A percentile compares a stretch with the other conserved stretches of the same genome.
Conservation (phyloP, 2,329 filamentous ascomycete genomes). For the Trichoderma gracile region DNA sequence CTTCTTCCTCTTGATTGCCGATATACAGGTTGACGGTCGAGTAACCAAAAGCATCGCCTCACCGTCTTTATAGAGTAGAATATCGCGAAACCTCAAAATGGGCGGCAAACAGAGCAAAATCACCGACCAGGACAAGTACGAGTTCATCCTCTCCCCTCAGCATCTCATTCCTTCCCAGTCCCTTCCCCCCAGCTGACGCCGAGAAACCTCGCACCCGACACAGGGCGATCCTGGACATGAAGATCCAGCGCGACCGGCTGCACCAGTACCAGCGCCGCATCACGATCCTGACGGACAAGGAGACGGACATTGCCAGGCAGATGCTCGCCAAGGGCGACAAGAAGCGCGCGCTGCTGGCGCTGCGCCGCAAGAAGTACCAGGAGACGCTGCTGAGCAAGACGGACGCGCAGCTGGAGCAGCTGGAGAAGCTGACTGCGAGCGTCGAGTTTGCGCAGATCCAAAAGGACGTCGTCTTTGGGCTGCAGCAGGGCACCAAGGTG, state of each 20-base stretch:
- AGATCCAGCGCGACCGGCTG: slow-evolving; percentile 94
- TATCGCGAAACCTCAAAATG: slow-evolving; percentile 42
- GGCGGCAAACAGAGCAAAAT: slow-evolving; percentile 59
- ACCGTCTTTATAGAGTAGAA: slow-evolving; percentile 11
- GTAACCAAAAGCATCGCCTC: neutral
- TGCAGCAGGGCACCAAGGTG: slow-evolving; percentile 89
- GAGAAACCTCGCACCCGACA: neutral
- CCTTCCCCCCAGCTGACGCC: neutral
- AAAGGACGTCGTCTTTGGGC: slow-evolving; percentile 90
- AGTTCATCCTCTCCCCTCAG: neutral
- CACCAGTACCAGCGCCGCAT: slow-evolving; percentile 95
- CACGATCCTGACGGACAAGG: slow-evolving; percentile 77
- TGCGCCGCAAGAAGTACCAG: slow-evolving; percentile 96
- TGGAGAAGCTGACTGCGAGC: slow-evolving; percentile 82
- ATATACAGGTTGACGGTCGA: slow-evolving; percentile 11
- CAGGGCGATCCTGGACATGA: slow-evolving; percentile 96
- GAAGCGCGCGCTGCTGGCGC: slow-evolving; percentile 76
- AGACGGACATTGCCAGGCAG: slow-evolving; percentile 81
- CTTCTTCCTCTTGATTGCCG: neutral
- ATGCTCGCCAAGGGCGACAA: slow-evolving; percentile 82
- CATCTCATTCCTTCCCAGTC: neutral
- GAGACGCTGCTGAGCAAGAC: slow-evolving; percentile 86
- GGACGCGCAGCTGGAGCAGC: slow-evolving; percentile 87
- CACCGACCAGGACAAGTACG: slow-evolving; percentile 78
- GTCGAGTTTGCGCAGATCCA: slow-evolving; percentile 97